Conservation (phyloP, 192 early-diverging fungal genomes). For the Coemansia sp. region DNA sequence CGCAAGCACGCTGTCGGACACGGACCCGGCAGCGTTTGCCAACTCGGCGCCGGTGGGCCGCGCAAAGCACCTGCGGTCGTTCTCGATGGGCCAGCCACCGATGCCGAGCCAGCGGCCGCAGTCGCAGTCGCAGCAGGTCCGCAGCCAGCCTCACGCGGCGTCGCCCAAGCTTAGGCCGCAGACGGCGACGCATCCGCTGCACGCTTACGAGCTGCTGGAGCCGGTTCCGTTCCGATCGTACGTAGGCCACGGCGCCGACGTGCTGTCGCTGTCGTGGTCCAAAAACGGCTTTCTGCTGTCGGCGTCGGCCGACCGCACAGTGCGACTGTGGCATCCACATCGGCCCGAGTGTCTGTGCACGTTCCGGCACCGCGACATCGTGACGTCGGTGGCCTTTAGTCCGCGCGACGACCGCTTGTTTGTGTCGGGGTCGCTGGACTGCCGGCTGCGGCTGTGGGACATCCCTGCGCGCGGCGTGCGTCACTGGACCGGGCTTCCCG, state of each 20-base stretch:
- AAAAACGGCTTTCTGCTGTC: slow-evolving; percentile 80
- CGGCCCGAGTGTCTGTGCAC: slow-evolving; percentile 74
- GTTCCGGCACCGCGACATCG: slow-evolving; percentile 77
- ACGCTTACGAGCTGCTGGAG: slow-evolving; percentile 61
- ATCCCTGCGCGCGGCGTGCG: slow-evolving; percentile 75
- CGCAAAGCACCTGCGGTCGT: slow-evolving; percentile 35
- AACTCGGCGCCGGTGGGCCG: slow-evolving; percentile 44
- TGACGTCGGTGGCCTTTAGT: slow-evolving; percentile 79
- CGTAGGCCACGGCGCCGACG: slow-evolving; percentile 70
- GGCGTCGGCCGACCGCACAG: slow-evolving; percentile 80
- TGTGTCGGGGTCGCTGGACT: slow-evolving; percentile 78
- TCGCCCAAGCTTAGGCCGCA: background rate
- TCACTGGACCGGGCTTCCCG: slow-evolving; percentile 73
- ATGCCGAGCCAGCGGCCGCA: background rate
- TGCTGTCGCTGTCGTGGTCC: slow-evolving; percentile 73
- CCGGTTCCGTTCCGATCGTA: slow-evolving; percentile 73
- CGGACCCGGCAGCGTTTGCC: slow-evolving; percentile 23
- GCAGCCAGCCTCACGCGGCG: background rate
- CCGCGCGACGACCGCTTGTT: slow-evolving; percentile 83
- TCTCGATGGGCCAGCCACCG: slow-evolving; percentile 24
- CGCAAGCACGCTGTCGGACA: slow-evolving; percentile 7
- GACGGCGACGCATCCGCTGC: slow-evolving; percentile 39
- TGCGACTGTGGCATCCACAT: slow-evolving; percentile 82
- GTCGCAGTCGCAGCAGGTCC: background rate
- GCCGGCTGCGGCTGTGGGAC: slow-evolving; percentile 81